Conservation (phyloP, 2,329 filamentous ascomycete species). For the Penicillium sp. region DNA sequence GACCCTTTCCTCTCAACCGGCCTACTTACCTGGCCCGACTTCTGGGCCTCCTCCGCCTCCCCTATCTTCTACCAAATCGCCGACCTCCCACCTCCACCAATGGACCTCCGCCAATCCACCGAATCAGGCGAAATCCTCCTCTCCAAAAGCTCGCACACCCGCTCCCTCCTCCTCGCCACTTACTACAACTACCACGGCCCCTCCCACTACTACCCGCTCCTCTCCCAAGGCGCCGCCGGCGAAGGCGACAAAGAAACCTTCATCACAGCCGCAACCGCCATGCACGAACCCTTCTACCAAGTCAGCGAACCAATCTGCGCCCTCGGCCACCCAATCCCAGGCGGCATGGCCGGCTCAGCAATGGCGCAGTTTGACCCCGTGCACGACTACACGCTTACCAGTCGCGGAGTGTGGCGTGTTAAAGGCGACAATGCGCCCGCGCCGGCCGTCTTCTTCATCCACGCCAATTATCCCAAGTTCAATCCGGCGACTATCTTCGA, state of each 20-base stretch:
- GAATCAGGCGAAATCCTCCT: slow-evolving; percentile 53
- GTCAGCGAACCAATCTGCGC: slow-evolving; percentile 42
- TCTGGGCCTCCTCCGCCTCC: slow-evolving; percentile 47
- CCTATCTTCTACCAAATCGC: slow-evolving; percentile 49
- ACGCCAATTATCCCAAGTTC: slow-evolving; percentile 44
- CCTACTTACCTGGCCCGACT: slow-evolving; percentile 34
- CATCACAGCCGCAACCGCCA: slow-evolving; percentile 43
- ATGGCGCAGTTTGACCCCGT: slow-evolving; percentile 43
- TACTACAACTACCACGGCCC: slow-evolving; percentile 60
- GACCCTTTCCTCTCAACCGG: slow-evolving; percentile 44
- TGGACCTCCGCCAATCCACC: slow-evolving; percentile 38
- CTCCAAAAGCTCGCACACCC: slow-evolving; percentile 49
- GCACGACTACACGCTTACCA: slow-evolving; percentile 33
- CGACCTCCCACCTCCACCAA: slow-evolving; percentile 31
- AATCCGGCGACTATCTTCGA: slow-evolving; percentile 40
- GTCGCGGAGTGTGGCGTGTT: slow-evolving; percentile 29
- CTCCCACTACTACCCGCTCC: slow-evolving; percentile 48
- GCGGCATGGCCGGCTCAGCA: slow-evolving; percentile 38
- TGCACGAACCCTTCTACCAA: slow-evolving; percentile 43
- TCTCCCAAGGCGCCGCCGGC: slow-evolving; percentile 43
- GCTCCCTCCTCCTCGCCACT: slow-evolving; percentile 50
- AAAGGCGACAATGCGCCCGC: slow-evolving; percentile 30
- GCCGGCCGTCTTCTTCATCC: slow-evolving; percentile 42
- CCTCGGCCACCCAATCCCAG: slow-evolving; percentile 30
- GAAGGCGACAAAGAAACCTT: slow-evolving; percentile 56